phyloP scores from a whole-genome alignment of 1,284 basidiomycete genomes.

The Phlebopus sp. region DNA sequence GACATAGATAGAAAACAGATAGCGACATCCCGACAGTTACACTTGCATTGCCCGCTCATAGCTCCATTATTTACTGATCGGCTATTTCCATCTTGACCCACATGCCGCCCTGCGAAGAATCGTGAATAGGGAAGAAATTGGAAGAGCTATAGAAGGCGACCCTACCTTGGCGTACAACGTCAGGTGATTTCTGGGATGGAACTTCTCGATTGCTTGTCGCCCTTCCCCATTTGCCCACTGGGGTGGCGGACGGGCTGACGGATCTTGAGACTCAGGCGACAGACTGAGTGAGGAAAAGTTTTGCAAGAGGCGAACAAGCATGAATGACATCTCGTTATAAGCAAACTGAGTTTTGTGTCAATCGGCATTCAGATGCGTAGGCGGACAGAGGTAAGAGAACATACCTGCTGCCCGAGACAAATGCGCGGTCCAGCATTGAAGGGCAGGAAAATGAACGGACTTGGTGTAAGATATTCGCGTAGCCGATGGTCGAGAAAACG shows the following conservation, averaged over 20 bases:
- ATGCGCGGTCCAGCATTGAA: constrained; percentile 51
- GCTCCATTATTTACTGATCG: constrained; percentile 11
- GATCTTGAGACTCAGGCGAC: constrained; percentile 44
- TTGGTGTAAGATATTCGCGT: constrained; percentile 28
- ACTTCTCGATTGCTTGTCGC: constrained; percentile 45
- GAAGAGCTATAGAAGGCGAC: too few species aligned
- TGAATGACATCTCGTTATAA: constrained; percentile 67
- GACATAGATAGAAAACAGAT: too few species aligned
- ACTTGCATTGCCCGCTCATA: too few species aligned
- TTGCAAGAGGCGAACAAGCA: constrained; percentile 64
- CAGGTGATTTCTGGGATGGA: constrained; percentile 52
- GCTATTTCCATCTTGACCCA: constrained; percentile 29
- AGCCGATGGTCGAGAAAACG: constrained; percentile 44
- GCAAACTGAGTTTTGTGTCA: constrained; percentile 46
- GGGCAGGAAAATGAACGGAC: constrained; percentile 47
- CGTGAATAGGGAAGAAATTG: not conserved
- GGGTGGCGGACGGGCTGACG: constrained; percentile 40
- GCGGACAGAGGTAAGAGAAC: constrained; percentile 1
- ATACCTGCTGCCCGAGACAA: constrained; percentile 41
- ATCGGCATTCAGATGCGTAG: not conserved
- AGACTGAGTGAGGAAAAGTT: constrained; percentile 48
- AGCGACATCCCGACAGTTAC: too few species aligned
- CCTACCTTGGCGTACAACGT: constrained; percentile 47
- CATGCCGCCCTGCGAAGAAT: constrained; percentile 22
- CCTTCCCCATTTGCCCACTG: constrained; percentile 43